These are phyloP conservation scores for Talaromyces stipitatus DNA, from an alignment of 495 filamentous ascomycete genomes.

Conservation along the genomic window DNA sequence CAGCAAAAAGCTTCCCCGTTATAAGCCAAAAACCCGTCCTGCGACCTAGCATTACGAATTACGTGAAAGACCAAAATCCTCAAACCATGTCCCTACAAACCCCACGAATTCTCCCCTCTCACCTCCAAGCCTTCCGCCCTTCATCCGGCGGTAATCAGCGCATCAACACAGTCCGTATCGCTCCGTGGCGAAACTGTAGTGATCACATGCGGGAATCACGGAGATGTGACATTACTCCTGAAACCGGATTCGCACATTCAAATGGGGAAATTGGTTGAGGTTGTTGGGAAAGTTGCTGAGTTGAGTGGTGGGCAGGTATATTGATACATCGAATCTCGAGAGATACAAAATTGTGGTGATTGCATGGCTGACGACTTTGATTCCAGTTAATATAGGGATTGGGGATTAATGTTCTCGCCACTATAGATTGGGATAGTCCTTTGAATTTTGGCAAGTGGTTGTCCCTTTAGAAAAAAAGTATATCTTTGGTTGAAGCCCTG, in stretches of 20 bases:
- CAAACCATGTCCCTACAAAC: conserved; percentile 41
- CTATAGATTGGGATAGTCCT: conserved; percentile 67
- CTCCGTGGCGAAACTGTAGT: conserved; percentile 75
- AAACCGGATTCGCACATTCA: conserved; percentile 76
- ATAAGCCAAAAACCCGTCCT: neutral
- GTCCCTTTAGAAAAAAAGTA: neutral
- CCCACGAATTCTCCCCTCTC: conserved; percentile 60
- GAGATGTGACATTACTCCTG: conserved; percentile 62
- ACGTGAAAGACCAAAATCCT: neutral
- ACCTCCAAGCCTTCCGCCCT: conserved; percentile 58
- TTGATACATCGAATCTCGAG: neutral
- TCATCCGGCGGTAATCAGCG: conserved; percentile 23
- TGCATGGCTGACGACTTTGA: neutral
- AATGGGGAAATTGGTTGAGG: conserved; percentile 72
- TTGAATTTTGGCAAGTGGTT: conserved; percentile 28
- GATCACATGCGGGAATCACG: conserved; percentile 58
- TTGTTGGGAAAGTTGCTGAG: conserved; percentile 83
- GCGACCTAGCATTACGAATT: neutral
- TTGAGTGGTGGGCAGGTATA: conserved; percentile 32
- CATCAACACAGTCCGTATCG: conserved; percentile 69
- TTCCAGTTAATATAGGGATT: conserved; percentile 43
- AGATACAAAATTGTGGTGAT: neutral
- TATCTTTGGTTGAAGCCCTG: neutral
- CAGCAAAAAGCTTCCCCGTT: neutral
- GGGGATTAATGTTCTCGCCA: conserved; percentile 63